These are phyloP conservation scores for Alternaria ethzedia DNA, from an alignment of 2,329 filamentous ascomycete genomes.

Conservation along the genomic window DNA sequence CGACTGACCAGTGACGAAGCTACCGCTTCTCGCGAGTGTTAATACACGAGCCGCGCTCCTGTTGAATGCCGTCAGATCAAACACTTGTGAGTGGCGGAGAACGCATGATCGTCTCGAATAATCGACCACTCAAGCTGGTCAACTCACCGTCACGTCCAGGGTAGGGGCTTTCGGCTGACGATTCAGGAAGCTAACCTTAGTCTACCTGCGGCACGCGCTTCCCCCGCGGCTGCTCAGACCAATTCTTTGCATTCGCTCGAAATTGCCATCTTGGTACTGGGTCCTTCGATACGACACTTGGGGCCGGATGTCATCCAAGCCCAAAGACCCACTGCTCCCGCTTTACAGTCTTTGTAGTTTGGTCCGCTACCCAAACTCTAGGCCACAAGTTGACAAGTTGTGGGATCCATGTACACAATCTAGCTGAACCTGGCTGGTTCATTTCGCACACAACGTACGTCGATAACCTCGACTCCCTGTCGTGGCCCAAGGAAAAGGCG, in stretches of 20 bases:
- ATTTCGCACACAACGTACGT: not conserved
- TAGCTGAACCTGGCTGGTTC: not conserved
- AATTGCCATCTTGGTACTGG: not conserved
- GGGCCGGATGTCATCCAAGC: not conserved
- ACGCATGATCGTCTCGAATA: conserved; percentile 1
- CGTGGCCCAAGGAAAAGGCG: not conserved
- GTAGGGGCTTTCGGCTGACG: not conserved
- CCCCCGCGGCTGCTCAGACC: not conserved
- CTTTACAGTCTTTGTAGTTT: not conserved
- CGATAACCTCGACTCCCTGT: not conserved
- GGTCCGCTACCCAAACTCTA: not conserved
- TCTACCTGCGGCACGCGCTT: not conserved
- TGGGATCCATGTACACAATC: not conserved
- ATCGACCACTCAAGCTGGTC: not conserved
- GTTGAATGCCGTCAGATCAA: not conserved
- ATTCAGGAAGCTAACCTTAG: not conserved
- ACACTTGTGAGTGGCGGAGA: not conserved
- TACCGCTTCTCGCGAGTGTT: not conserved
- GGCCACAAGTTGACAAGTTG: not conserved
- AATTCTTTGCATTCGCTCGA: not conserved
- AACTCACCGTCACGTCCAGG: not conserved
- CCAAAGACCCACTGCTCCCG: not conserved
- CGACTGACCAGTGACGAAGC: not conserved
- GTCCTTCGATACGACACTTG: not conserved
- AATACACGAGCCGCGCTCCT: not conserved